Evolutionary conservation across 768 basidiomycete species (phyloP), one percentile per base, ranked within the genome.

Genomic region (Leccinum uliginosum): DNA sequence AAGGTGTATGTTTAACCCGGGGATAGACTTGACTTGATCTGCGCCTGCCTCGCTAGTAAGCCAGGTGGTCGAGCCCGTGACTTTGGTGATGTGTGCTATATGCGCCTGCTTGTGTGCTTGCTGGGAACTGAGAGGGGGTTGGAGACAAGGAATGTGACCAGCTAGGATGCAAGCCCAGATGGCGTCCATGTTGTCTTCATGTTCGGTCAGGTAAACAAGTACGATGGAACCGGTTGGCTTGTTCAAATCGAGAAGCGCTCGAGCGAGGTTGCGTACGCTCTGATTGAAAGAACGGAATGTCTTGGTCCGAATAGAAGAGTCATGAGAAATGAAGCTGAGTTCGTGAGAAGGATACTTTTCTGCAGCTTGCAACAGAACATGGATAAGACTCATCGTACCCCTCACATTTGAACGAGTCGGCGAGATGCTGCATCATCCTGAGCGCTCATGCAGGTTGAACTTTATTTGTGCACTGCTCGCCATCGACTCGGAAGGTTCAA

Each of bases 111-210:
- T 71, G 54, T 69, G 68, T 0, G 68, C 58, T 44, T 69, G 60
- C 34, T 69, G 69, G 4, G 67, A 69, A 24, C 69, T 69, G 8
- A 69, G 53, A 4, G 65, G 57, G n/a, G 68, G 68, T 30, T 71
- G 69, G 34, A 69, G 35, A 59, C 69, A 69, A 0, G 68, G 68
- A 10, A 69, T 53, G 48, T 69, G 65, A 26, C 68, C 68, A 0
- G 69, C 69, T 2, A 69, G 51, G 0, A 69, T 51, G 49, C 67
- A 71, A 0, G 69, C 65, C 67, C 69, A 69, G n/a, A 69, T 35
- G 2, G 67, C 68, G 2, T 57, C 57, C 69, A 69, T 71, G 32
- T 62, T 69, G 44, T 71, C 68, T 51, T 67, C 67, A 7, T 69
- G 68, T 26, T 69, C 68, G 0, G 68, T 69, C 44, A 71, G 40